Evolutionary conservation across 106 monocot genomes (phyloP).

Genomic region (Allium fistulosum): DNA sequence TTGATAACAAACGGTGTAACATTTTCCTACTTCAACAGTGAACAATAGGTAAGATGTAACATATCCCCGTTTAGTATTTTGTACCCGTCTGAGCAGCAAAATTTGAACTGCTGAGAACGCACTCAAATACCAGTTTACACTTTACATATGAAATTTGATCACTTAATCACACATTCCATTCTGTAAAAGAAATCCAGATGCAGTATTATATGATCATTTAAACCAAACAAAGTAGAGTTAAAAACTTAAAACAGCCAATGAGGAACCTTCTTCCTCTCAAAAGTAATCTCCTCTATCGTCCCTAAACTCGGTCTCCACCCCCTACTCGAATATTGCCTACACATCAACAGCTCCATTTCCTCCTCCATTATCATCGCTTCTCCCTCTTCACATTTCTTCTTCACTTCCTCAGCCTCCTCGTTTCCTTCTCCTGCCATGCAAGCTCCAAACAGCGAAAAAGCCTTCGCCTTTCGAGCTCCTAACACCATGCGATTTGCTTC

Average conservation of each 20-base stretch:
- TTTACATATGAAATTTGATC: no score
- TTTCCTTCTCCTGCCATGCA: neutral
- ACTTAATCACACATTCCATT: no score
- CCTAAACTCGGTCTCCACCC: constrained; percentile 55
- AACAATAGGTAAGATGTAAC: no score
- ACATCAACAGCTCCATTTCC: constrained; percentile 20
- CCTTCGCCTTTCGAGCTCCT: neutral
- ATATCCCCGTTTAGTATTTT: no score
- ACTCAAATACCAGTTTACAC: no score
- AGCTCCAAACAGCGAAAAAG: neutral
- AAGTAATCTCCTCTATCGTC: constrained; percentile 36
- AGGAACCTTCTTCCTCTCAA: constrained; percentile 29
- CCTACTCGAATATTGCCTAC: constrained; percentile 37
- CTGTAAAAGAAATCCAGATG: no score
- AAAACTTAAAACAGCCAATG: constrained; percentile 42
- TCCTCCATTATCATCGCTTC: constrained; percentile 11
- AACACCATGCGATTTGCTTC: constrained; percentile 28
- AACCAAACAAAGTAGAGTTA: neutral
- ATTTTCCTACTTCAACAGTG: no score
- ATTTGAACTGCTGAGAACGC: no score
- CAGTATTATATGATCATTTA: no score
- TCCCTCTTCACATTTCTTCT: neutral
- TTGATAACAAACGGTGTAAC: no score
- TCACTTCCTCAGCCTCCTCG: neutral
- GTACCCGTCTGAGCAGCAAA: no score